phyloP scores from a whole-genome alignment of 75 land plant genomes.

The Azolla pinnata region DNA sequence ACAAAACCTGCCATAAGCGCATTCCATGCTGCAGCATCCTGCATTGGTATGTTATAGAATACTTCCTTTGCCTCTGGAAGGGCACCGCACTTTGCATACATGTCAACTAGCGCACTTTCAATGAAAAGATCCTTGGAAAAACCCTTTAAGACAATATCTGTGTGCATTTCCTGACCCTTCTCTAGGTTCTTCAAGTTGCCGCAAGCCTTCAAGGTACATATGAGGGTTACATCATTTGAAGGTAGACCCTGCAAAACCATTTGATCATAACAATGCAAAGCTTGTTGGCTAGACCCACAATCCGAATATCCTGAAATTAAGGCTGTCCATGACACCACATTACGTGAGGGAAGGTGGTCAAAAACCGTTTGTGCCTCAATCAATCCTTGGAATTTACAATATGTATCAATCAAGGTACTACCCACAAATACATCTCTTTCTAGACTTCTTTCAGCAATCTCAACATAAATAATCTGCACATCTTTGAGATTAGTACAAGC shows the following conservation, averaged over 20 bases:
- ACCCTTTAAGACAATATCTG: constrained; percentile 8
- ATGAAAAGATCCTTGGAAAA: constrained; percentile 11
- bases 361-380: constrained; percentile 22
- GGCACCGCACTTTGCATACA: constrained; percentile 30
- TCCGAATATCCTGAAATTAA: constrained; percentile 16
- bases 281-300: constrained; percentile 15
- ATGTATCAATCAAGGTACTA: constrained; percentile 23
- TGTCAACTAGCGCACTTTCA: constrained; percentile 13
- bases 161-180: constrained; percentile 16
- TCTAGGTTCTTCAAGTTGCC: constrained; percentile 3
- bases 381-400: constrained; percentile 18
- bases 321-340: constrained; percentile 40
- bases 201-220: constrained; percentile 21
- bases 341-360: constrained; percentile 26
- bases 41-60: constrained; percentile 26
- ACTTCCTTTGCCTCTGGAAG: constrained; percentile 34
- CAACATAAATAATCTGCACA: neutral
- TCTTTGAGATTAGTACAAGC: neutral
- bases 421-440: constrained; percentile 15
- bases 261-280: constrained; percentile 11
- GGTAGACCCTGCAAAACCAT: constrained; percentile 10
- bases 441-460: neutral
- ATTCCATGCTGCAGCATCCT: constrained; percentile 48
- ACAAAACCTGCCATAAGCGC: constrained; percentile 44
- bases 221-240: constrained; percentile 14